Evolutionary conservation across 1,284 basidiomycete species (phyloP).

Genomic region (Ustilago vetiveriae): DNA sequence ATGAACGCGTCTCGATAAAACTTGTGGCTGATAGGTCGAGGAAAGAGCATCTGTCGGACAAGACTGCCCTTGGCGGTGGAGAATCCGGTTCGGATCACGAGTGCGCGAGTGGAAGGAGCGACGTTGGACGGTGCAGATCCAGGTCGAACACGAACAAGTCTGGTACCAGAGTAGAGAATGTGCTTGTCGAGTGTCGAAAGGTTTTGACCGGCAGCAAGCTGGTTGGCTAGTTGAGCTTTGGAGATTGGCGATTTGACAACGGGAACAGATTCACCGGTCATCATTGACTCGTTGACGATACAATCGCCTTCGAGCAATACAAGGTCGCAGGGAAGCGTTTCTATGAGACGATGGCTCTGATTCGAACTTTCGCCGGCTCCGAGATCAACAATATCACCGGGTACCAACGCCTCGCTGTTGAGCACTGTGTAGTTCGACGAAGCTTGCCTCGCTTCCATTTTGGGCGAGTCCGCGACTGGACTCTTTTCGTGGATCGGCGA

Average conservation of each 20-base stretch:
- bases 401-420: conserved; percentile 43
- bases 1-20: conserved; percentile 43
- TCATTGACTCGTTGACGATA: conserved; percentile 49
- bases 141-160: conserved; percentile 22
- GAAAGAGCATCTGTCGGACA: conserved; percentile 48
- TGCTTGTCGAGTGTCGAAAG: conserved; percentile 28
- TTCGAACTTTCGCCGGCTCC: conserved; percentile 1
- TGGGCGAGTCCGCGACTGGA: neutral
- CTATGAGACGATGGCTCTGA: conserved; percentile 21
- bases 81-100: conserved; percentile 45
- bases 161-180: conserved; percentile 46
- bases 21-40: conserved; percentile 35
- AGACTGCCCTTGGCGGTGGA: conserved; percentile 45
- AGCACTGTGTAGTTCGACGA: conserved; percentile 2
- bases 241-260: conserved; percentile 31
- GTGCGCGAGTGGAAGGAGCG: conserved; percentile 2
- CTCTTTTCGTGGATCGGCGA: conserved; percentile 9
- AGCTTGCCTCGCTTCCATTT: conserved; percentile 1
- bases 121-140: neutral
- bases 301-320: conserved; percentile 42
- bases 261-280: conserved; percentile 50
- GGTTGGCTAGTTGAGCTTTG: neutral
- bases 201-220: conserved; percentile 5
- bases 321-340: conserved; percentile 36
- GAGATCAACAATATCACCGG: conserved; percentile 49